Conservation (phyloP, 495 filamentous ascomycete species). For the Filosporella fistucella region DNA sequence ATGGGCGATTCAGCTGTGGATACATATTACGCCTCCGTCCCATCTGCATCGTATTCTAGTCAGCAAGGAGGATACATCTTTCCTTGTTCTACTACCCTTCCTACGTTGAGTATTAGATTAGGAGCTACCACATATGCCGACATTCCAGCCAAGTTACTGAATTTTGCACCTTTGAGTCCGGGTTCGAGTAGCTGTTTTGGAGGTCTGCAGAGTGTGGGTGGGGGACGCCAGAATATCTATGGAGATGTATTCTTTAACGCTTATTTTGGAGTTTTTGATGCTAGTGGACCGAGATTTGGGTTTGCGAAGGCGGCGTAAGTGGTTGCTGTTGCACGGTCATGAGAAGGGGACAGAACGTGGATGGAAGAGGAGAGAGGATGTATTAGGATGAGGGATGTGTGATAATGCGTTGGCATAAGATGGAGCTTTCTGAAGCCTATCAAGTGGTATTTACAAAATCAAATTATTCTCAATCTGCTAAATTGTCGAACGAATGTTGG, state of each 20-base stretch:
- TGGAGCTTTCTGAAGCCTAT: no score
- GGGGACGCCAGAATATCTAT: slow-evolving; percentile 64
- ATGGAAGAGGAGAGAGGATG: no score
- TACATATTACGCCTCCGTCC: slow-evolving; percentile 60
- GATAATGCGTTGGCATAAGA: no score
- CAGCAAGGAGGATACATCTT: slow-evolving; percentile 59
- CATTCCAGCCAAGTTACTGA: slow-evolving; percentile 52
- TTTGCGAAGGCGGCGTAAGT: no score
- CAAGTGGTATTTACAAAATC: no score
- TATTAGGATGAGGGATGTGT: no score
- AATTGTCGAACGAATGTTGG: no score
- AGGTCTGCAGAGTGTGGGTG: slow-evolving; percentile 57
- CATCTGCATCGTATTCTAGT: slow-evolving; percentile 43
- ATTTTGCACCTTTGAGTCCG: slow-evolving; percentile 44
- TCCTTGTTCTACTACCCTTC: slow-evolving; percentile 57
- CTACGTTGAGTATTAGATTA: slow-evolving; percentile 58
- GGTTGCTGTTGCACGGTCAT: no score
- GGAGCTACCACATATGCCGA: slow-evolving; percentile 35
- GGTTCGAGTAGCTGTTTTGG: slow-evolving; percentile 54
- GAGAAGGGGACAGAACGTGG: no score
- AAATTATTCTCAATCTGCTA: no score
- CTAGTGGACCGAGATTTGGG: slow-evolving; percentile 29
- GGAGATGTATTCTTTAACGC: slow-evolving; percentile 78
- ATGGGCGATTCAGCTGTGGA: slow-evolving; percentile 55
- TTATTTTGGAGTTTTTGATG: slow-evolving; percentile 73